phyloP scores from a whole-genome alignment of 1,284 basidiomycete genomes.

The Malassezia furfur region DNA sequence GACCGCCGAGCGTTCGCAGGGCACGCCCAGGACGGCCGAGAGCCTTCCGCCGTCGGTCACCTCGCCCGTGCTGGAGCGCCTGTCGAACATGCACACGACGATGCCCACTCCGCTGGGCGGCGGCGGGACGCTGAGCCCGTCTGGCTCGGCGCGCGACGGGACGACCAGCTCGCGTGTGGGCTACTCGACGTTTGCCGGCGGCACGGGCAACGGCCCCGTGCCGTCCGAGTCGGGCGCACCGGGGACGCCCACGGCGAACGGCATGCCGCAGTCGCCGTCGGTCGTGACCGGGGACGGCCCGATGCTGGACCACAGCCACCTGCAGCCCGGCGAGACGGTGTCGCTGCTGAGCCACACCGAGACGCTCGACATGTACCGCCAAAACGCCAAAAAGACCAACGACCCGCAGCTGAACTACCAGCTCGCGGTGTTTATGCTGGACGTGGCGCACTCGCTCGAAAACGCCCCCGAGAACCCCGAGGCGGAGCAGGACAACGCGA shows the following conservation, averaged over 20 bases:
- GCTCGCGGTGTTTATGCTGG: conserved; percentile 96
- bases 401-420: conserved; percentile 96
- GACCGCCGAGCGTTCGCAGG: background rate
- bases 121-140: too few species aligned
- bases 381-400: conserved; percentile 96
- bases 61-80: background rate
- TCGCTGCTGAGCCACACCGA: conserved; percentile 85
- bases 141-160: too few species aligned
- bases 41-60: background rate
- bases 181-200: conserved; percentile 30
- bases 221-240: background rate
- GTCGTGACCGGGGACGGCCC: conserved; percentile 15
- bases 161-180: conserved; percentile 3
- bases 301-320: conserved; percentile 81
- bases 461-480: conserved; percentile 17
- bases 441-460: conserved; percentile 55
- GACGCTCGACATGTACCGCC: conserved; percentile 89
- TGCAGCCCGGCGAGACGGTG: conserved; percentile 82
- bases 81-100: conserved; percentile 6
- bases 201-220: conserved; percentile 32
- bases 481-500: conserved; percentile 29
- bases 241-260: background rate
- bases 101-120: conserved; percentile 1
- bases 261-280: background rate
- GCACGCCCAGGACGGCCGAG: background rate